These are phyloP conservation scores for Beverwykella pulmonaria DNA, from an alignment of 495 filamentous ascomycete genomes.

Conservation along the genomic window DNA sequence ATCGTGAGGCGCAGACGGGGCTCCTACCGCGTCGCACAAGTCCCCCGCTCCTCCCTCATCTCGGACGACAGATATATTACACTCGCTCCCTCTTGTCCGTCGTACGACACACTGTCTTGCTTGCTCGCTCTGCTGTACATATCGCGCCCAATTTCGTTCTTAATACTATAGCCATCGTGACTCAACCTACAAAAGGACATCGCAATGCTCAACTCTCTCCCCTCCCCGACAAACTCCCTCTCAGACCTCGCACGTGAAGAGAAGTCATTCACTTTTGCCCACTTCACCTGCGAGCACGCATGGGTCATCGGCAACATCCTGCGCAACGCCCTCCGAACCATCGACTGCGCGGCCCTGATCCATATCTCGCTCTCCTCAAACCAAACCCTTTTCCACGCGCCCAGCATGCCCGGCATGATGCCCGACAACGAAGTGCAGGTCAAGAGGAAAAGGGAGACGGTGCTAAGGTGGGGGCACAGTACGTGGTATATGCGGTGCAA, in stretches of 20 bases:
- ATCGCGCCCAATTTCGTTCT: background rate
- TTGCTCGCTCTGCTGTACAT: background rate
- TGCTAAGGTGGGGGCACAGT: conserved; percentile 67
- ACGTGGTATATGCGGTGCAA: conserved; percentile 69
- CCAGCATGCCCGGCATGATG: conserved; percentile 57
- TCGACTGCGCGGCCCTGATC: conserved; percentile 63
- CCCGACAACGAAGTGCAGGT: conserved; percentile 54
- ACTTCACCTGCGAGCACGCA: conserved; percentile 68
- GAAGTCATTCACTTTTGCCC: conserved; percentile 57
- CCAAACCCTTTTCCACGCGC: conserved; percentile 65
- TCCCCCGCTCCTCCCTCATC: background rate
- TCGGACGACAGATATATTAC: background rate
- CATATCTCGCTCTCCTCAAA: conserved; percentile 63
- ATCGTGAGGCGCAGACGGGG: background rate
- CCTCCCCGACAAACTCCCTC: conserved; percentile 34
- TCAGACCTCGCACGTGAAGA: conserved; percentile 56
- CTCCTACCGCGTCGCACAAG: background rate
- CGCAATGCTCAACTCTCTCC: conserved; percentile 25
- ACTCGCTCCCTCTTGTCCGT: background rate
- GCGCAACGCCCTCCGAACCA: conserved; percentile 60
- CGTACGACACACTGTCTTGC: background rate
- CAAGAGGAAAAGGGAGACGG: conserved; percentile 65
- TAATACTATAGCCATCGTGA: too few relatives aligned
- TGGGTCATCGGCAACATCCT: conserved; percentile 67
- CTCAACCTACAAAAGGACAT: too few relatives aligned